Percentiles rank a stretch among this genome's conserved stretches.
Evolutionary conservation across 2,329 filamentous ascomycete species (phyloP).

Genomic region (Drechslerella stenobrocha): DNA sequence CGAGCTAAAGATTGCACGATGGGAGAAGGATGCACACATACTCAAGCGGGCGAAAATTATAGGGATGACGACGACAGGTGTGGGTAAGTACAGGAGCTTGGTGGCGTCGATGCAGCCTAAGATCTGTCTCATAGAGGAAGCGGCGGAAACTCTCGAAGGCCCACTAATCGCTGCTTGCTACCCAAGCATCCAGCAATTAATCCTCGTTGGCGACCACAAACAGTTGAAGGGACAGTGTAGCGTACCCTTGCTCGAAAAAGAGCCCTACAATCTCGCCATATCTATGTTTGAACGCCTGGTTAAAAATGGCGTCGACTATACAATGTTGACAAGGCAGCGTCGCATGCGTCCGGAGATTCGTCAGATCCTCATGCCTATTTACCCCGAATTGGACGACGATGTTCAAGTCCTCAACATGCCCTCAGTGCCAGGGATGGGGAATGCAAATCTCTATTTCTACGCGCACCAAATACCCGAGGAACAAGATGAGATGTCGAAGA

Average conservation of each 20-base stretch:
- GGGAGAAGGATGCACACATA: conserved; percentile 65
- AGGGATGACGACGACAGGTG: conserved; percentile 75
- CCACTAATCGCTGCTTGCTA: conserved; percentile 62
- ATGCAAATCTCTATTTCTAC: conserved; percentile 62
- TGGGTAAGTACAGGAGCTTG: conserved; percentile 76
- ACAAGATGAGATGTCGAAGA: conserved; percentile 67
- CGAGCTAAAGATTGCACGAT: conserved; percentile 63
- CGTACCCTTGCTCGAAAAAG: conserved; percentile 62
- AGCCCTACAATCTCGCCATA: conserved; percentile 69
- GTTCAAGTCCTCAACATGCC: conserved; percentile 60
- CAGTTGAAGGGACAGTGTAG: conserved; percentile 74
- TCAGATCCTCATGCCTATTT: conserved; percentile 59
- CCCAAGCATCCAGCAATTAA: conserved; percentile 61
- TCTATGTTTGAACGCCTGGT: conserved; percentile 81
- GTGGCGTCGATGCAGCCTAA: conserved; percentile 68
- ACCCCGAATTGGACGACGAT: conserved; percentile 64
- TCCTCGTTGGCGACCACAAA: conserved; percentile 75
- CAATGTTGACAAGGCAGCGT: conserved; percentile 69
- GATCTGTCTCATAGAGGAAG: conserved; percentile 76
- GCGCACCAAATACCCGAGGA: conserved; percentile 52
- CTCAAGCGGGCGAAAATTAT: conserved; percentile 66
- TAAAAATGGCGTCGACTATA: conserved; percentile 66
- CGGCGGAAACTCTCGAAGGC: conserved; percentile 73
- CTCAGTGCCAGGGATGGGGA: conserved; percentile 66
- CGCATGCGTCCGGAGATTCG: conserved; percentile 71